Evolutionary conservation across 441 rosid genomes (phyloP).

Genomic region (Brassica hybrid): DNA sequence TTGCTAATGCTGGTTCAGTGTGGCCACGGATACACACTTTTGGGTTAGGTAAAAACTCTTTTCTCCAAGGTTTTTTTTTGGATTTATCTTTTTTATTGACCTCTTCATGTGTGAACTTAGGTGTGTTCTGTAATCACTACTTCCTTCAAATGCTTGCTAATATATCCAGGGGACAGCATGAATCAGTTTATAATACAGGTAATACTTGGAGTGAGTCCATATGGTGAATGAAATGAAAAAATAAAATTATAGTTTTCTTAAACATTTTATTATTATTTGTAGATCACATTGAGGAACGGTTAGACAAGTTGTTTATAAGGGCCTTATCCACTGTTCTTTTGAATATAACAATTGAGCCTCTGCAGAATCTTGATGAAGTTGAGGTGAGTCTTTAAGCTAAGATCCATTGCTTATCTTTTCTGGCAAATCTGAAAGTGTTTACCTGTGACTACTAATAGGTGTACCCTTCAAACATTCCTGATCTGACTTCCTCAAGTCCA

Average conservation of each 20-base stretch:
- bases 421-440: conserved; percentile 31
- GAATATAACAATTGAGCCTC: conserved; percentile 56
- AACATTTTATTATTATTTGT: conserved; percentile 23
- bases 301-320: conserved; percentile 59
- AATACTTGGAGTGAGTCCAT: not conserved
- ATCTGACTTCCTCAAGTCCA: conserved; percentile 71
- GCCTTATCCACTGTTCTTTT: conserved; percentile 68
- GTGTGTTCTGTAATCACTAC: conserved; percentile 92
- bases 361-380: conserved; percentile 64
- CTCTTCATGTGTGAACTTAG: conserved; percentile 27
- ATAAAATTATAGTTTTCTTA: not conserved
- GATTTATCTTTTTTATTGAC: no score
- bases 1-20: conserved; percentile 54
- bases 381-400: conserved; percentile 62
- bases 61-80: conserved; percentile 6
- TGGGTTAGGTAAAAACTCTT: conserved; percentile 73
- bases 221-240: not conserved
- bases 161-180: conserved; percentile 73
- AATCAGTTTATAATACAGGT: conserved; percentile 62
- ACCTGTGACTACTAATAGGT: conserved; percentile 54
- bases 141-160: conserved; percentile 84
- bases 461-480: conserved; percentile 71
- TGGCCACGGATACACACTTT: conserved; percentile 84
- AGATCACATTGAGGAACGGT: conserved; percentile 70
- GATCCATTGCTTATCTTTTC: no score